Base-by-base conservation (phyloP, 2,329 filamentous ascomycete species). In the Curvularia spicifera region DNA sequence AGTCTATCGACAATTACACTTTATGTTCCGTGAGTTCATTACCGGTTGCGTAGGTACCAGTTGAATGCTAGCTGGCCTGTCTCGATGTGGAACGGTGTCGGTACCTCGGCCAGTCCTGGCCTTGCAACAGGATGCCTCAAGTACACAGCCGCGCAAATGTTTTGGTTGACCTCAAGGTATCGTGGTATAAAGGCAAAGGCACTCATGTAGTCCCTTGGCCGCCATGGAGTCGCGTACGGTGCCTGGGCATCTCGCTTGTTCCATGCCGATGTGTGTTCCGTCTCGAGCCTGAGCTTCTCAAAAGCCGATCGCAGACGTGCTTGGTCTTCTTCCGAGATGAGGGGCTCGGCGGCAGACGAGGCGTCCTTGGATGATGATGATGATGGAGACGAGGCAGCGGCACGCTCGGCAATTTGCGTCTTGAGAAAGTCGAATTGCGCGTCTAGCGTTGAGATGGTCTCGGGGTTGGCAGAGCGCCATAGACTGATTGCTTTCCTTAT, bases 111-210 rank as follows among this genome's bases (percentile, higher is more conserved):
- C 65, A 86, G 71, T 10, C 93, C 93, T 2, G 89, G 89, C 60
- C 93, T 85, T 26, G 92, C 95, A 43, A 98, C 94, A 0, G 95
- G 95, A 81, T 99, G 94, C 57, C 95, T 86, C 61, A 99, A 81
- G 77, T 99, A 99, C 40, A 99, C 93, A 10, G 95, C 95, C 1
- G 93, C 89, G 79, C 95, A 99, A 70, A 98, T 90, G 73, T 93
- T 96, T 78, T 96, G 95, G 82, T 98, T 97, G 69, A 99, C 95
- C 80, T 99, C 96, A 60, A 99, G 86, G 78, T 98, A 99, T 53
- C 91, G 84, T 10, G 95, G 95, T 67, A 99, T 93, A 78, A 97
- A 97, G 24, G 93, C 93, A 78, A 99, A 99, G 0, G 93, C 88
- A 51, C 86, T 84, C 91, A 99, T 96, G 78, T 86, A 98, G 51